phyloP scores from a whole-genome alignment of 2,329 filamentous ascomycete species.

The Sporothrix brunneoviolacea region DNA sequence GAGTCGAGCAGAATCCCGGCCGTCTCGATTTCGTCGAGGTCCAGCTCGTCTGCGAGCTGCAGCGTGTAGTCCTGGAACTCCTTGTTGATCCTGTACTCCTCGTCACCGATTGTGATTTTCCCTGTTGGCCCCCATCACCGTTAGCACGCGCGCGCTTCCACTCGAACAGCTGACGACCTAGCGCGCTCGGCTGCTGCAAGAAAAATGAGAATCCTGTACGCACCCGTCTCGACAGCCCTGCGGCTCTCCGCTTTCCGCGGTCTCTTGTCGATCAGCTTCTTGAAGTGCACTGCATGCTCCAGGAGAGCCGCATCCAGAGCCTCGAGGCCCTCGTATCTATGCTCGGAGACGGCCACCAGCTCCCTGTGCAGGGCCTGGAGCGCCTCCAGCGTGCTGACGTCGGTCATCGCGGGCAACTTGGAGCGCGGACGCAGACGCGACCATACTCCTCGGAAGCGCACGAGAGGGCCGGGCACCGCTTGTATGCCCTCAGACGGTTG shows the following conservation, averaged over 20 bases:
- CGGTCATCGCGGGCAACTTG: constrained; percentile 55
- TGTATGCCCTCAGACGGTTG: background rate
- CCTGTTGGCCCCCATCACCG: constrained; percentile 41
- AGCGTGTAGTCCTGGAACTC: constrained; percentile 80
- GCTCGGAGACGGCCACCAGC: constrained; percentile 68
- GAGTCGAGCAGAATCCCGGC: constrained; percentile 69
- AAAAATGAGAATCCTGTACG: constrained; percentile 22
- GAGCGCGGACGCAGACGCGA: constrained; percentile 13
- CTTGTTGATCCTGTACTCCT: constrained; percentile 74
- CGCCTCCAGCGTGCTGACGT: constrained; percentile 64
- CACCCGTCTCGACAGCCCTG: constrained; percentile 61
- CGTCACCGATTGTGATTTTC: constrained; percentile 65
- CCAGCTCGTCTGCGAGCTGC: constrained; percentile 77
- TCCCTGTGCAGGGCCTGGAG: constrained; percentile 83
- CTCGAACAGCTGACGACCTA: no score
- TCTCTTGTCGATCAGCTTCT: constrained; percentile 67
- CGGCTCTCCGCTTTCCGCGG: constrained; percentile 70
- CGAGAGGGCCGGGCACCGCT: background rate
- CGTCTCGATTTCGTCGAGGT: constrained; percentile 83
- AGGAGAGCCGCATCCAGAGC: constrained; percentile 67
- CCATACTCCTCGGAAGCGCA: constrained; percentile 9
- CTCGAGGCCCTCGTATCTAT: constrained; percentile 52
- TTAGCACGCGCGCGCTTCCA: background rate
- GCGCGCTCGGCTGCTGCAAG: no score
- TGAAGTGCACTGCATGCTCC: constrained; percentile 59